phyloP scores from a whole-genome alignment of 352 stramenopile genomes.

The Phytophthora chlamydospora region DNA sequence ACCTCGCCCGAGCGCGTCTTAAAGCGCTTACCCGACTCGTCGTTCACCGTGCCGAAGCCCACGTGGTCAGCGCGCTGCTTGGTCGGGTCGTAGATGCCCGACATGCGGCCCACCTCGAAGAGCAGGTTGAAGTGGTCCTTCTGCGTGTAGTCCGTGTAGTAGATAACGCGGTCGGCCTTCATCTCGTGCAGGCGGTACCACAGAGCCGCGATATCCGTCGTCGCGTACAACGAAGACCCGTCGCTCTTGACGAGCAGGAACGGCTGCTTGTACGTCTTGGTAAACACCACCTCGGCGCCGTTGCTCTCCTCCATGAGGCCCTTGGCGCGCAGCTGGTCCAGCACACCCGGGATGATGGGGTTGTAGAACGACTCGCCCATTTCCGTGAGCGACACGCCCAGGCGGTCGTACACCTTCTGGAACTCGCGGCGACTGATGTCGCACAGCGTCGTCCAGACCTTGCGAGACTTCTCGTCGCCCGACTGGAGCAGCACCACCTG shows the following conservation, averaged over 20 bases:
- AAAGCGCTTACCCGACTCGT: conserved; percentile 93
- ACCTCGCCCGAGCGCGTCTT: conserved; percentile 98
- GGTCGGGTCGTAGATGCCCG: conserved; percentile 73
- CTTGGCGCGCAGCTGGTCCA: conserved; percentile 90
- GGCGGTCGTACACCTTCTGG: conserved; percentile 86
- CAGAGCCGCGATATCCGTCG: conserved; percentile 85
- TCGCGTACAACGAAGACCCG: conserved; percentile 86
- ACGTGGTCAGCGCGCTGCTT: conserved; percentile 90
- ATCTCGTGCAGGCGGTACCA: conserved; percentile 88
- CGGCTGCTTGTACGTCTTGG: conserved; percentile 88
- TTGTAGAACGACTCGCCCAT: conserved; percentile 91
- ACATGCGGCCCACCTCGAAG: conserved; percentile 82
- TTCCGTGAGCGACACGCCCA: conserved; percentile 76
- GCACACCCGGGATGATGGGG: conserved; percentile 81
- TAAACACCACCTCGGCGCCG: conserved; percentile 92
- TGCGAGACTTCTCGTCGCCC: conserved; percentile 80
- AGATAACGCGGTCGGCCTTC: conserved; percentile 82
- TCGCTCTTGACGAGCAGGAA: conserved; percentile 90
- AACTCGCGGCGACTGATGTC: conserved; percentile 87
- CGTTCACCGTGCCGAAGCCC: conserved; percentile 87
- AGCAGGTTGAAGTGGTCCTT: conserved; percentile 89
- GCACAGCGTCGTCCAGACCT: conserved; percentile 85
- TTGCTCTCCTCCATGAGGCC: conserved; percentile 92
- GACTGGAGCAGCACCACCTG: conserved; percentile 99
- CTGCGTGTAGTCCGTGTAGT: conserved; percentile 91